Evolutionary conservation across 768 basidiomycete species (phyloP), one percentile per base, ranked within the genome.

Genomic region (Baorangia bicolor): DNA sequence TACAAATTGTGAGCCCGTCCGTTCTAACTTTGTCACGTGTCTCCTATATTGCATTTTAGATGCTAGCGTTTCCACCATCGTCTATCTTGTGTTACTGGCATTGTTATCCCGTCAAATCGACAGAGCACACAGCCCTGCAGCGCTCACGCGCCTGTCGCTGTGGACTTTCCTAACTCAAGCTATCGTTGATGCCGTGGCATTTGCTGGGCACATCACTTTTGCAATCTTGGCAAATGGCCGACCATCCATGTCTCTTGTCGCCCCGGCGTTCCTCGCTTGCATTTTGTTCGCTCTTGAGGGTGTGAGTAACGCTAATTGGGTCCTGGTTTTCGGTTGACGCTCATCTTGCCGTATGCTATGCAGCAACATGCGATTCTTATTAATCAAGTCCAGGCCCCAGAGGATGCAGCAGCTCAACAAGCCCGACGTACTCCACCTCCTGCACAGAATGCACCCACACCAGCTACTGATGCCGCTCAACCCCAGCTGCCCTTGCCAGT

Each of bases 141-240:
- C 86, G 6, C 78, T 95, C 16, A 82, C 88, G 6, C 84, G 89
- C 16, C 78, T 94, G 10, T 95, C 92, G 3, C 77, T 88, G 8
- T 94, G 90, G 87, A 83, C 87, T 1, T 92, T 95, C 67, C 76
- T 93, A 21, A 74, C 85, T 7, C 92, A 94, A 70, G 82, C 87
- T 6, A 81, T 86, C 1, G 81, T 91, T 20, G 94, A 97, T 65
- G 83, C 89, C 0, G 85, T 93, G 40, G 85, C 90, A 0, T 95
- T 96, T 67, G 90, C 90, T 20, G 89, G 88, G 0, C 92, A 95
- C 63, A 85, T 94, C 51, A 94, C 92, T 0, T 87, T 96, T 55
- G 92, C 90, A 5, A 88, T 95, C 53, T 74, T 94, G 35, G 85
- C 90, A 3, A 89, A 94, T 57, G 92, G 92, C 40, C 76, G 86